Conservation (phyloP, 768 basidiomycete species). For the Polyporus arcularius region DNA sequence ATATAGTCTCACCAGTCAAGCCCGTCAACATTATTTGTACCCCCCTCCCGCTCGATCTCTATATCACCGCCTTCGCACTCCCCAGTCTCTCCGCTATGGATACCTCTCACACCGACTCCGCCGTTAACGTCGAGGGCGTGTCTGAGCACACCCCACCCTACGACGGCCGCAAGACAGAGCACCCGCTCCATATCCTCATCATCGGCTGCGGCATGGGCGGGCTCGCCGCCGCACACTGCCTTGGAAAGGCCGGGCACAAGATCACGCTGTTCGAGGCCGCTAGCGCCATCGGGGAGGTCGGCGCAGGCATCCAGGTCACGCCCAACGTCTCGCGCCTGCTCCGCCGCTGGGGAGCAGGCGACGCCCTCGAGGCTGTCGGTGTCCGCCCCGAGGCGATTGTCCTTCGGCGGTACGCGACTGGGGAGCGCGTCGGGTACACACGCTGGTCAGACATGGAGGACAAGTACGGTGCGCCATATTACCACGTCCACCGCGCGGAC, state of each 20-base stretch:
- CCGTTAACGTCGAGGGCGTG: conserved; percentile 22
- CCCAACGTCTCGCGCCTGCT: conserved; percentile 42
- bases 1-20: no score
- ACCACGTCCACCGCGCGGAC: conserved; percentile 46
- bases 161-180: conserved; percentile 32
- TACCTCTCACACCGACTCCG: not conserved
- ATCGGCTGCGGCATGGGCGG: conserved; percentile 46
- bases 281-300: conserved; percentile 40
- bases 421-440: conserved; percentile 41
- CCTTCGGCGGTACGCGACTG: conserved; percentile 38
- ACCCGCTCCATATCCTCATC: conserved; percentile 39
- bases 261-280: conserved; percentile 43
- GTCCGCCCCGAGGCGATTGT: conserved; percentile 42
- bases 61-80: no score
- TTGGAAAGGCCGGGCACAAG: conserved; percentile 41
- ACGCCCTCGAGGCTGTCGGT: conserved; percentile 30
- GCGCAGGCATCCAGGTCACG: conserved; percentile 45
- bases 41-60: no score
- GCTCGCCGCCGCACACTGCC: conserved; percentile 40
- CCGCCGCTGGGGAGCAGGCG: conserved; percentile 38
- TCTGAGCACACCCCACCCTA: conserved; percentile 25
- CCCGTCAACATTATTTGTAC: no score
- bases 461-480: conserved; percentile 41
- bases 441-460: conserved; percentile 35
- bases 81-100: no score